These are phyloP conservation scores for Trifolium pratense DNA, from an alignment of 306 rosid genomes.

Conservation along the genomic window DNA sequence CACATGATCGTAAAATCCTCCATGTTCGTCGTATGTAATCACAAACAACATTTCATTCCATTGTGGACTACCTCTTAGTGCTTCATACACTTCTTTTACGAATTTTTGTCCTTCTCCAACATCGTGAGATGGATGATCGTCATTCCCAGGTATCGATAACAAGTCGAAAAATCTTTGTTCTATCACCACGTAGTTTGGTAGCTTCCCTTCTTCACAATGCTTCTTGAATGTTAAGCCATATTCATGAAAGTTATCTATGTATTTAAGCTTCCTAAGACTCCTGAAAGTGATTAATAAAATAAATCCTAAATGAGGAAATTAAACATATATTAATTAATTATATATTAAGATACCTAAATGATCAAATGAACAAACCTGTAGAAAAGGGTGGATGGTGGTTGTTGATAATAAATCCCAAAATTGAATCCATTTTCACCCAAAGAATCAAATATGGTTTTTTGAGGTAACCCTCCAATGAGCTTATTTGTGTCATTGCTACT, in stretches of 20 bases:
- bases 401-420: conserved; percentile 77
- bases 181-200: conserved; percentile 78
- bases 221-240: conserved; percentile 62
- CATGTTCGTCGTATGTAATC: too few species aligned
- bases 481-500: conserved; percentile 52
- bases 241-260: conserved; percentile 53
- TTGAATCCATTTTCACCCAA: conserved; percentile 63
- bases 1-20: too few species aligned
- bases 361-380: conserved; percentile 55
- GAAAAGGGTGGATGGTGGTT: conserved; percentile 64
- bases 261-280: conserved; percentile 68
- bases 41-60: too few species aligned
- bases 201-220: conserved; percentile 68
- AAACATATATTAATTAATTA: background rate
- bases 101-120: conserved; percentile 71
- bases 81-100: conserved; percentile 68
- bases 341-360: background rate
- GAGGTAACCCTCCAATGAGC: conserved; percentile 74
- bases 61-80: too few species aligned
- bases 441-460: conserved; percentile 82
- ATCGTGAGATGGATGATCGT: conserved; percentile 87
- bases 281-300: conserved; percentile 38
- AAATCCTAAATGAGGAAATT: too few species aligned
- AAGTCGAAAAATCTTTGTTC: conserved; percentile 70
- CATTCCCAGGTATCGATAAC: conserved; percentile 55